These are phyloP conservation scores for Cyathus striatus DNA, from an alignment of 768 basidiomycete genomes.

Conservation along the genomic window DNA sequence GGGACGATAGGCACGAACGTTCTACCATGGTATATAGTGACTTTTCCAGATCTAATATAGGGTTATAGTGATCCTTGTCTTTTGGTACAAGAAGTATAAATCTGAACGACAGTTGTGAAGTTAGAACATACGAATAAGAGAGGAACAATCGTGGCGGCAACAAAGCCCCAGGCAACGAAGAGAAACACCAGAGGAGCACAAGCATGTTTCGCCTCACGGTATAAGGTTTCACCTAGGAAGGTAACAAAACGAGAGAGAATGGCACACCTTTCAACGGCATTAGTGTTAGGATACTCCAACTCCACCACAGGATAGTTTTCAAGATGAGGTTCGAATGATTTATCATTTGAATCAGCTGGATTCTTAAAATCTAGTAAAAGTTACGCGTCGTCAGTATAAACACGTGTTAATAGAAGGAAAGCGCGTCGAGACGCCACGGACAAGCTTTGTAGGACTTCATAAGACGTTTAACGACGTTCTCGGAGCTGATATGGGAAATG, in stretches of 20 bases:
- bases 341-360: constrained; percentile 56
- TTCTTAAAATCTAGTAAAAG: constrained; percentile 70
- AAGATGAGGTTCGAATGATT: constrained; percentile 56
- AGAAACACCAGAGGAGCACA: too few relatives aligned
- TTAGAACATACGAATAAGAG: not conserved
- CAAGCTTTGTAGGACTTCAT: constrained; percentile 69
- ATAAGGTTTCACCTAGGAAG: too few relatives aligned
- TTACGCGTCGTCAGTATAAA: too few relatives aligned
- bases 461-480: constrained; percentile 54
- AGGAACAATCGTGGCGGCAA: not conserved
- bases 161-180: too few relatives aligned
- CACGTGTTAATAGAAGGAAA: constrained; percentile 4
- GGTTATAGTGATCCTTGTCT: constrained; percentile 85
- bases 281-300: constrained; percentile 74
- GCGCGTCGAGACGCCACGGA: constrained; percentile 26
- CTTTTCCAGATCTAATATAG: constrained; percentile 73
- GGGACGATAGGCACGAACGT: constrained; percentile 34
- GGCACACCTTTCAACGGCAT: constrained; percentile 61
- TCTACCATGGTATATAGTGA: constrained; percentile 69
- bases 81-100: constrained; percentile 76
- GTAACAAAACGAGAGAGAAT: not conserved
- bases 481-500: constrained; percentile 53
- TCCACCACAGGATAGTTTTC: constrained; percentile 61
- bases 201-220: too few relatives aligned
- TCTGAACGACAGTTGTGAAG: constrained; percentile 27